Percentiles rank a stretch among this genome's conserved stretches.
Evolutionary conservation across 176 grass and related monocot species (phyloP).

Genomic region (Aechmea fasciata): DNA sequence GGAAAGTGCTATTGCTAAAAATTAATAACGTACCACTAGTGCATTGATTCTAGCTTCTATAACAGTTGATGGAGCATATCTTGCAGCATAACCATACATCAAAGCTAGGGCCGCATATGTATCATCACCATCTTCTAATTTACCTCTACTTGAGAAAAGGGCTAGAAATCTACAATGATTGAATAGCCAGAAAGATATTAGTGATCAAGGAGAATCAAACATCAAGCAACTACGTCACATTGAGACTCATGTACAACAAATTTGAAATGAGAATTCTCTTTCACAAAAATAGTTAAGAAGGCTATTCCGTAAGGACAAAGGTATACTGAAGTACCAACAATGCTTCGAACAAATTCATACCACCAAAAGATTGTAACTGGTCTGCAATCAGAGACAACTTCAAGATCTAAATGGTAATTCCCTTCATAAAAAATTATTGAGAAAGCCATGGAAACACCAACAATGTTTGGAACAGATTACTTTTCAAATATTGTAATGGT

Average conservation of each 20-base stretch:
- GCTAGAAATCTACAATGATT: constrained; percentile 58
- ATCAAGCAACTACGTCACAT: not conserved
- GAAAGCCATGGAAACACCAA: no score
- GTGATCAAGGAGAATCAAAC: constrained; percentile 6
- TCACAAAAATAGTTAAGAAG: no score
- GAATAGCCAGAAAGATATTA: not conserved
- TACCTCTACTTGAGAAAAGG: constrained; percentile 64
- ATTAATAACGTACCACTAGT: constrained; percentile 63
- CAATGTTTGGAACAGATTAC: no score
- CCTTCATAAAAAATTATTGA: no score
- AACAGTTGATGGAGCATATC: constrained; percentile 96
- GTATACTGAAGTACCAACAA: no score
- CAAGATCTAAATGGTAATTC: no score
- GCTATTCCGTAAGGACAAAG: no score
- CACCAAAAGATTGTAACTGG: no score
- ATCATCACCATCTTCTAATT: constrained; percentile 80
- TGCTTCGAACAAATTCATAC: no score
- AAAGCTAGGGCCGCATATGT: constrained; percentile 93
- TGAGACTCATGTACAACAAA: not conserved
- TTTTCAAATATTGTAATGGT: no score
- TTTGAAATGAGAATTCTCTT: not conserved
- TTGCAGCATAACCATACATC: constrained; percentile 99
- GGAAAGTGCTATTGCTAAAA: not conserved
- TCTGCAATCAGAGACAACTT: no score
- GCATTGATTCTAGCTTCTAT: constrained; percentile 99